phyloP scores from a whole-genome alignment of 441 rosid genomes.

The Populus hybrid region DNA sequence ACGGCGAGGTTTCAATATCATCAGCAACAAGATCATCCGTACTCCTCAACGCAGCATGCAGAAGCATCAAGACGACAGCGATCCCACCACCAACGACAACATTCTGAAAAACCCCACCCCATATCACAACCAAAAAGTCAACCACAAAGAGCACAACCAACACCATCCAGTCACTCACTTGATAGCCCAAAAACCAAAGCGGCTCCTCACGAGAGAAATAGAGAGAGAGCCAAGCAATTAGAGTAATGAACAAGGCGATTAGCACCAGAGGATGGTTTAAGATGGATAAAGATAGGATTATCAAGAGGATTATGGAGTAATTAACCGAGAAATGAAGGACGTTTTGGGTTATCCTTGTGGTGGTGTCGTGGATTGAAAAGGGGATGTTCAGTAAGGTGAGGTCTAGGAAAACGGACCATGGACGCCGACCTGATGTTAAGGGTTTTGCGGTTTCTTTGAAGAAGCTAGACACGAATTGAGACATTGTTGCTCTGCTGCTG shows the following conservation, averaged over 20 bases:
- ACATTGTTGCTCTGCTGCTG: background rate
- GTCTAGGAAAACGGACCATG: constrained; percentile 60
- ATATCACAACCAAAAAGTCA: constrained; percentile 37
- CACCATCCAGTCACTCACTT: constrained; percentile 46
- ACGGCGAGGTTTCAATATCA: constrained; percentile 52
- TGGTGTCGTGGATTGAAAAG: constrained; percentile 47
- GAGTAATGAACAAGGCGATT: constrained; percentile 44
- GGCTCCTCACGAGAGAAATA: constrained; percentile 65
- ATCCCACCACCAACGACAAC: constrained; percentile 39
- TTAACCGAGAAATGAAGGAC: constrained; percentile 61
- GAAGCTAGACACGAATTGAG: constrained; percentile 33
- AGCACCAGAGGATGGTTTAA: constrained; percentile 58
- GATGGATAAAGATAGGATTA: constrained; percentile 47
- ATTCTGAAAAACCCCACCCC: constrained; percentile 52
- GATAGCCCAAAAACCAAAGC: constrained; percentile 34
- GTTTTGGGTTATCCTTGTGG: constrained; percentile 62
- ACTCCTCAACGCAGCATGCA: constrained; percentile 58
- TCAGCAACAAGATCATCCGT: constrained; percentile 69
- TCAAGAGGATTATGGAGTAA: constrained; percentile 41
- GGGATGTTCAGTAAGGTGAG: constrained; percentile 49
- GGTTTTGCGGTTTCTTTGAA: constrained; percentile 46
- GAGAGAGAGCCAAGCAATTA: constrained; percentile 63
- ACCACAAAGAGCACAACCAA: constrained; percentile 37
- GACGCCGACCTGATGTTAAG: constrained; percentile 40
- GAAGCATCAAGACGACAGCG: constrained; percentile 35